A percentile compares a stretch with the other conserved stretches of the same genome.
These are phyloP conservation scores for Cercospora citrullina DNA, from an alignment of 2,329 filamentous ascomycete genomes.

Conservation along the genomic window DNA sequence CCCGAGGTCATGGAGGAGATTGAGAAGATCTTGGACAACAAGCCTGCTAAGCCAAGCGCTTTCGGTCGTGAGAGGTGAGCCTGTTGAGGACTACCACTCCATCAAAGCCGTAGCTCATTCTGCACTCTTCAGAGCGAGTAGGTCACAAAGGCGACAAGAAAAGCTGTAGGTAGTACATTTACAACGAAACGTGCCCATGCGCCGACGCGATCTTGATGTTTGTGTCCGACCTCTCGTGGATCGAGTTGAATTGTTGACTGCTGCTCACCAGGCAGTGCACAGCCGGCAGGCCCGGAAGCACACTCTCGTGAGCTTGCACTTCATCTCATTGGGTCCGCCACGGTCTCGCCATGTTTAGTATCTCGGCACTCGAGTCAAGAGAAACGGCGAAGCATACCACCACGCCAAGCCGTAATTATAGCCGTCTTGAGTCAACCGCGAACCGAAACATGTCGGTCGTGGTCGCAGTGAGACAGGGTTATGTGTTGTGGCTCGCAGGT, in stretches of 20 bases:
- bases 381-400: not conserved
- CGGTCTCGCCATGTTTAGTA: not conserved
- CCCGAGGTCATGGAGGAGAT: conserved; percentile 47
- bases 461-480: not conserved
- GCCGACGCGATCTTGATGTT: not conserved
- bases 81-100: not conserved
- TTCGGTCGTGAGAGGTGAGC: conserved; percentile 42
- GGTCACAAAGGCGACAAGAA: not conserved
- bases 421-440: not conserved
- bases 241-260: not conserved
- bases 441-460: not conserved
- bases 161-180: conserved; percentile 5
- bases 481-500: not conserved
- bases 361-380: not conserved
- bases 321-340: not conserved
- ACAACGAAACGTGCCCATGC: conserved; percentile 4
- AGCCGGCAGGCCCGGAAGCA: not conserved
- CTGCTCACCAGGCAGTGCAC: not conserved
- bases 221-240: not conserved
- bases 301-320: not conserved
- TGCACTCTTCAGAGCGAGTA: not conserved
- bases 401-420: not conserved
- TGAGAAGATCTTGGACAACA: conserved; percentile 46
- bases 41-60: conserved; percentile 37
- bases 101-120: not conserved